A percentile compares a stretch with the other conserved stretches of the same genome.
These are phyloP conservation scores for Lodderomyces orthopsilosis DNA, from an alignment of 1,139 yeast species.

Conservation along the genomic window DNA sequence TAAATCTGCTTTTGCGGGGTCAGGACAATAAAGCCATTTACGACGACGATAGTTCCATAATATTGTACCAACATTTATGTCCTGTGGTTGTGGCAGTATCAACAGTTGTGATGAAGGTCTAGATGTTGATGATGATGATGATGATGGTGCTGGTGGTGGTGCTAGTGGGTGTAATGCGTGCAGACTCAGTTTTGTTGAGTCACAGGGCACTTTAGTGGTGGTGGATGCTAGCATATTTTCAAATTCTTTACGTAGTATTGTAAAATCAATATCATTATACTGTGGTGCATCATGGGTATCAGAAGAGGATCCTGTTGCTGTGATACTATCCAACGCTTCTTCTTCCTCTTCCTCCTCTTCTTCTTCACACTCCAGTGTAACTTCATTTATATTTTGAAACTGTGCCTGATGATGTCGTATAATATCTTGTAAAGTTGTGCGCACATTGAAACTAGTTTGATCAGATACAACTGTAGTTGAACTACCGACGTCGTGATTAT, in stretches of 20 bases:
- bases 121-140: conserved; percentile 12
- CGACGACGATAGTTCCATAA: conserved; percentile 61
- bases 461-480: conserved; percentile 7
- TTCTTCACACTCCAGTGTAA: conserved; percentile 16
- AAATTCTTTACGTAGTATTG: conserved; percentile 26
- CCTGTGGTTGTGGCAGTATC: background rate
- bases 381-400: conserved; percentile 8
- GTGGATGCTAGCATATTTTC: conserved; percentile 15
- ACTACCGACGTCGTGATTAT: conserved; percentile 5
- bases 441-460: conserved; percentile 1
- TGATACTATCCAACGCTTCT: conserved; percentile 1
- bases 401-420: conserved; percentile 19
- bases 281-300: conserved; percentile 19
- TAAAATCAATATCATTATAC: conserved; percentile 28
- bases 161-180: background rate
- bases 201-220: conserved; percentile 8
- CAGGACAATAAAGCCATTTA: conserved; percentile 47
- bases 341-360: conserved; percentile 9
- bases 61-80: conserved; percentile 38
- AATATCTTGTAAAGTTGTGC: conserved; percentile 25
- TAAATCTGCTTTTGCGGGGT: conserved; percentile 16
- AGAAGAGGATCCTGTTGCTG: conserved; percentile 10
- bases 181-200: background rate
- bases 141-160: background rate
- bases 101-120: background rate